Evolutionary conservation across 1,139 yeast species (phyloP), one percentile per base, ranked within the genome.

Genomic region (Saccharomyces hybrid): DNA sequence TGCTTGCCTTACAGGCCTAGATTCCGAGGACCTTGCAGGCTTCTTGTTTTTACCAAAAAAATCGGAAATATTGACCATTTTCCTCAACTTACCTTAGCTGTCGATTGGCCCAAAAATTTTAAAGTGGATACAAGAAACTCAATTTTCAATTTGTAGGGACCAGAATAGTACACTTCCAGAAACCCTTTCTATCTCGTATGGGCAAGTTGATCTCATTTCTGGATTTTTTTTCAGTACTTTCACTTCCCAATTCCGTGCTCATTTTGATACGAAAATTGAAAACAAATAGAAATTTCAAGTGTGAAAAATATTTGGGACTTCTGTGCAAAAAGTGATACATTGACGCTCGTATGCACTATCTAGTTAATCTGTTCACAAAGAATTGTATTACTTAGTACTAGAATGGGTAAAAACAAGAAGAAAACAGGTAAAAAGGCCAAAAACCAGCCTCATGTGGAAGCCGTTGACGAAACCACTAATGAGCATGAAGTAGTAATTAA

Each of bases 61-160:
- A 52, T 75, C 75, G 42, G 74, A 68, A 55, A 77, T 76, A 61
- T 74, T 75, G 34, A 76, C 79, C 79, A 76, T 76, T 28, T 32
- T 48, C 16, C 21, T 12, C 47, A 12, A 34, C 24, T 16, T 8
- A 38, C 24, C 19, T 38, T 38, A 9, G 4, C 4, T 8, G 11
- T 38, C 7, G 12, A 2, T 16, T 16, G 44, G 12, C 24, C 16
- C 6, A 11, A 16, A 11, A 16, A 12, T 32, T 38, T 14, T 38
- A 16, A 9, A 16, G 9, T 38, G 19, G 12, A 3, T 38, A n/a
- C 12, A 5, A 16, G n/a, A 6, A n/a, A n/a, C 12, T 26, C 14
- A 24, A 19, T 47, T 16, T 14, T n/a, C 11, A 27, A 14, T 14
- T 12, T 16, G 12, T 3, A 16, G 19, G 24, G 44, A 19, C 19